A percentile compares a stretch with the other conserved stretches of the same genome.
Conservation (phyloP, 306 rosid species). For the Lathyrus sativus region DNA sequence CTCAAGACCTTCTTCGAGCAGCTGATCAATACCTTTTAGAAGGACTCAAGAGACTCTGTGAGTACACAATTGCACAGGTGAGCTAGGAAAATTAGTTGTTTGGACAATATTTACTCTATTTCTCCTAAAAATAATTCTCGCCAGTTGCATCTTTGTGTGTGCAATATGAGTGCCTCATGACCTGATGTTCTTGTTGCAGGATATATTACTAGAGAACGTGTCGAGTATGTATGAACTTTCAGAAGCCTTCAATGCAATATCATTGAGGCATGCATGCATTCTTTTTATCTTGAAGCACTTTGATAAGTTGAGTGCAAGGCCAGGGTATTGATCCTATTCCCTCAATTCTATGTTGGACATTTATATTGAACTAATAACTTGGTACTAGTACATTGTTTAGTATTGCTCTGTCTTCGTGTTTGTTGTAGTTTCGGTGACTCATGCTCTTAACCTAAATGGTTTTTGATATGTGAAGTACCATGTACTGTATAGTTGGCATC, state of each 20-base stretch:
- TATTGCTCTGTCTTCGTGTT: not conserved
- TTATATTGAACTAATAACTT: slow-evolving; percentile 7
- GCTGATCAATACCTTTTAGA: slow-evolving; percentile 99
- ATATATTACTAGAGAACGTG: slow-evolving; percentile 84
- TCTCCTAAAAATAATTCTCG: not conserved
- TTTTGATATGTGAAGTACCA: not conserved
- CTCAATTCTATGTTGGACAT: slow-evolving; percentile 16
- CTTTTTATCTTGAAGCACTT: slow-evolving; percentile 87
- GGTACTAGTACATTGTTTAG: slow-evolving; percentile 24
- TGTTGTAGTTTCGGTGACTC: slow-evolving; percentile 6
- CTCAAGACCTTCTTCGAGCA: slow-evolving; percentile 97
- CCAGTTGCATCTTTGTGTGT: not conserved
- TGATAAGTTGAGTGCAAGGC: slow-evolving; percentile 79
- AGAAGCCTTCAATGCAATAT: slow-evolving; percentile 89
- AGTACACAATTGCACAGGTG: slow-evolving; percentile 94
- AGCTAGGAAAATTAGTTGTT: slow-evolving; percentile 28
- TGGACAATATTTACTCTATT: slow-evolving; percentile 3
- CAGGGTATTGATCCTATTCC: slow-evolving; percentile 71
- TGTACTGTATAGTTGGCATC: slow-evolving; percentile 10
- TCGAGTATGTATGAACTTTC: slow-evolving; percentile 96
- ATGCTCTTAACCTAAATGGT: not conserved
- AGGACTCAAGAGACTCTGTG: slow-evolving; percentile 95
- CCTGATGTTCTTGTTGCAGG: slow-evolving; percentile 51
- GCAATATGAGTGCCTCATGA: slow-evolving; percentile 26
- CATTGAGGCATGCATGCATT: slow-evolving; percentile 93